Percentiles rank a stretch among this genome's conserved stretches.
Conservation (phyloP, 805 yeast species). For the Starmera amethionina region DNA sequence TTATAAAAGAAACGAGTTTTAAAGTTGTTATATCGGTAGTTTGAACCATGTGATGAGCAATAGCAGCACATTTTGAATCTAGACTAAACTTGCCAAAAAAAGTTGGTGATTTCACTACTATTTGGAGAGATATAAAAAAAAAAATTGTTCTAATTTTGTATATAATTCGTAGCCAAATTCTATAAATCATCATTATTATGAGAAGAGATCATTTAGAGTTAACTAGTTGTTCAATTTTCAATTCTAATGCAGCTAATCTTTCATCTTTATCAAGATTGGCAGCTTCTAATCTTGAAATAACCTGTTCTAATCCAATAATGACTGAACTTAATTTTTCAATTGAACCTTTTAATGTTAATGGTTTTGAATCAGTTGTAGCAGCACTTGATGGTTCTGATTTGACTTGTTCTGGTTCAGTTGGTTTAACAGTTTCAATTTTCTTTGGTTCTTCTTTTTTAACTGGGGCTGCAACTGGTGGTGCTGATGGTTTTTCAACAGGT, state of each 20-base stretch:
- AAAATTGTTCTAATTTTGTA: too few relatives aligned
- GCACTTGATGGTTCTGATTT: slow-evolving; percentile 6
- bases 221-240: slow-evolving; percentile 46
- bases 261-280: slow-evolving; percentile 59
- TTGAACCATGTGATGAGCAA: too few relatives aligned
- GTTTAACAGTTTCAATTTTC: slow-evolving; percentile 6
- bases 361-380: slow-evolving; percentile 24
- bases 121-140: too few relatives aligned
- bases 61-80: too few relatives aligned
- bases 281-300: slow-evolving; percentile 39
- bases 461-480: slow-evolving; percentile 8
- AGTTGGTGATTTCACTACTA: too few relatives aligned
- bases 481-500: slow-evolving; percentile 1
- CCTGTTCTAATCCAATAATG: slow-evolving; percentile 47
- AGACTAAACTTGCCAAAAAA: too few relatives aligned
- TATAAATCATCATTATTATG: too few relatives aligned
- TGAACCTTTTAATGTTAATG: slow-evolving; percentile 61
- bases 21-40: too few relatives aligned
- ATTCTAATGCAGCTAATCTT: slow-evolving; percentile 46
- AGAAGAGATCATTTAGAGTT: too few relatives aligned
- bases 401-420: slow-evolving; percentile 8
- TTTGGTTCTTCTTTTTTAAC: slow-evolving; percentile 5
- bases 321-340: slow-evolving; percentile 56
- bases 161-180: too few relatives aligned
- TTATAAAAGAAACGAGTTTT: too few relatives aligned